phyloP scores from a whole-genome alignment of 1,284 basidiomycete genomes.

The Rhodotorula sp. region DNA sequence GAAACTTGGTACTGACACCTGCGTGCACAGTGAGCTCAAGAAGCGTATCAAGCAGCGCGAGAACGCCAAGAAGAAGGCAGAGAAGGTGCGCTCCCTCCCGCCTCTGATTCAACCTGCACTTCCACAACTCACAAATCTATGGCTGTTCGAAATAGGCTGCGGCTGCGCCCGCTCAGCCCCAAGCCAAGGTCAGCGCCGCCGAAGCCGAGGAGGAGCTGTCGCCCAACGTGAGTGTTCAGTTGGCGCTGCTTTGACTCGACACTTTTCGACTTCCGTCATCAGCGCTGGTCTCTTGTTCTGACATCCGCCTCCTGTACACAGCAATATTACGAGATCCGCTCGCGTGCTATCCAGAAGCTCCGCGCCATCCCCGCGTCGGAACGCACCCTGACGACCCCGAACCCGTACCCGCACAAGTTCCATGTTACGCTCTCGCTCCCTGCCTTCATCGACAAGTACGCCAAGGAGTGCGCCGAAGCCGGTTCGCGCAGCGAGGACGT shows the following conservation, averaged over 20 bases:
- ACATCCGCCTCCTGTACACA: conserved; percentile 47
- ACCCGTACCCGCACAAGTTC: conserved; percentile 99
- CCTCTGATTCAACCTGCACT: background rate
- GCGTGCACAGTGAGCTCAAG: conserved; percentile 75
- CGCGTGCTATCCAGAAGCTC: conserved; percentile 79
- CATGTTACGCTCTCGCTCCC: conserved; percentile 78
- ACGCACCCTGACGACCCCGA: conserved; percentile 56
- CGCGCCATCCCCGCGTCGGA: conserved; percentile 70
- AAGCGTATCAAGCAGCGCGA: conserved; percentile 79
- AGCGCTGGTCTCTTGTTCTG: background rate
- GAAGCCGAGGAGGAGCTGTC: conserved; percentile 71
- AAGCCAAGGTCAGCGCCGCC: conserved; percentile 52
- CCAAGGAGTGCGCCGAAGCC: conserved; percentile 59
- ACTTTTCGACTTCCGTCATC: background rate
- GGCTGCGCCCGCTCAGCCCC: conserved; percentile 43
- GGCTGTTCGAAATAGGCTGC: conserved; percentile 45
- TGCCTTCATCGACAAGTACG: conserved; percentile 73
- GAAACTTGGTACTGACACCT: conserved; percentile 15
- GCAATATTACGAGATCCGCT: conserved; percentile 97
- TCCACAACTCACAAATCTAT: background rate
- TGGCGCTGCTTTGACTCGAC: conserved; percentile 44
- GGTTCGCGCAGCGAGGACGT: conserved; percentile 44
- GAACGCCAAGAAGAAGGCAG: conserved; percentile 79
- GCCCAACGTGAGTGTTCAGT: conserved; percentile 63
- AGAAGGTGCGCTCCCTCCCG: conserved; percentile 53